Base-by-base conservation (phyloP, 139 green algal genomes). In the Chlamydomonas sp. region DNA sequence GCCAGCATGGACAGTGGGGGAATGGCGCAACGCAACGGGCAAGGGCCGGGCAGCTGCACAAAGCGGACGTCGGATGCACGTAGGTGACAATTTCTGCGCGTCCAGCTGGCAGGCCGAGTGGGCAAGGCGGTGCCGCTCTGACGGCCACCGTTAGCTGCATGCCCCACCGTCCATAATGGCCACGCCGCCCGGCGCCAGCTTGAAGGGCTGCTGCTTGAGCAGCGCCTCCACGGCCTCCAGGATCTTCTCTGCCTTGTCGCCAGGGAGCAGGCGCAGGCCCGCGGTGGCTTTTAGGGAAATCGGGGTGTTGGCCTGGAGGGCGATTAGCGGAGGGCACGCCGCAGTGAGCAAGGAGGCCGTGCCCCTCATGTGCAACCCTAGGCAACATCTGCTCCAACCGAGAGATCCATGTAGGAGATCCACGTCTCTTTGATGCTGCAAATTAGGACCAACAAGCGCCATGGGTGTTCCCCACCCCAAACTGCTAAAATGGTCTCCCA, bases 251-350 rank as follows among this genome's bases (percentile, higher is more conserved):
- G 98, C 95, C 81, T 98, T 94, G 79, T 92, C 91, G 60, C 94
- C 97, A 4, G 94, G 94, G 85, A 99, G 94, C 77, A 99, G 90
- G 7, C 98, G 92, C 79, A 99, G 93, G 1, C 98, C 98, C 8
- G 98, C 98, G 10, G 98, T 99, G 4, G 98, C 98, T 49, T 97
- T 97, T 49, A 99, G 84, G 67, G 95, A 96, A 3, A 99, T 87
- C 62, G 93, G 87, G 0, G 98, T 99, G 57, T 62, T 80, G 7
- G 85, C 83, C 85, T 96, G 95, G 84, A 91, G 64, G 9, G 78
- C 49, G 7, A 63, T n/a, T 15, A 72, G 16, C 71, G 78, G 60
- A n/a, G 59, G 77, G 10, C 31, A 49, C 31, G 31, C 67, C 20
- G 67, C 67, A 15, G 67, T 4, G 14, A 73, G 10, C 67, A 73